Conservation (phyloP, 805 yeast species). For the Wickerhamomyces strasburgensis region DNA sequence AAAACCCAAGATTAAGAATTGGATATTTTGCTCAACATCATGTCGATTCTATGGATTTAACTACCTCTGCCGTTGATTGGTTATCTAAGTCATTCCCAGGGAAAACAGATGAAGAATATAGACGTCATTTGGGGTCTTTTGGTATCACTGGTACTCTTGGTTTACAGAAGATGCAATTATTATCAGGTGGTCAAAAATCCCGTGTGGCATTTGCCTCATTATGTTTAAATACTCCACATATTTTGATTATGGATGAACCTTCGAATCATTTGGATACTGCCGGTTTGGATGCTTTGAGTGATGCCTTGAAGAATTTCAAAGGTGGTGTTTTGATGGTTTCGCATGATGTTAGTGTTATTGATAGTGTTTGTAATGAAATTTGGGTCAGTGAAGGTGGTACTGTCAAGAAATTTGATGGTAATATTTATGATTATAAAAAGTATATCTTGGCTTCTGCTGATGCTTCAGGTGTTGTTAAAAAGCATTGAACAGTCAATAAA, state of each 20-base stretch:
- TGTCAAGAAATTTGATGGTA: constrained; percentile 74
- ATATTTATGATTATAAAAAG: constrained; percentile 83
- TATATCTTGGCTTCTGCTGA: constrained; percentile 77
- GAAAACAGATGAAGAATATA: constrained; percentile 90
- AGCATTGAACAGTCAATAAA: constrained; percentile 57
- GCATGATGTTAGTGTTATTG: constrained; percentile 91
- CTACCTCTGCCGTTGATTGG: constrained; percentile 87
- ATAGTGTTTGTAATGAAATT: constrained; percentile 84
- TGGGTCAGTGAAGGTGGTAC: constrained; percentile 91
- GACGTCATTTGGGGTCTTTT: constrained; percentile 94
- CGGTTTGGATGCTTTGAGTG: constrained; percentile 93
- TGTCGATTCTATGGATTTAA: constrained; percentile 93
- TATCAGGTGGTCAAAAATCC: constrained; percentile 98
- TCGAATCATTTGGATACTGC: constrained; percentile 97
- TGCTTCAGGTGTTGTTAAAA: constrained; percentile 84
- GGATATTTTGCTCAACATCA: constrained; percentile 99
- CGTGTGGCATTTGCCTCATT: constrained; percentile 97
- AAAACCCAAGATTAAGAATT: constrained; percentile 81
- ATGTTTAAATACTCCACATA: constrained; percentile 85
- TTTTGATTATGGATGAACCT: constrained; percentile 93
- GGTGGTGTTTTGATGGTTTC: constrained; percentile 98
- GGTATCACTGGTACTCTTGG: constrained; percentile 96
- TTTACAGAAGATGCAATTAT: constrained; percentile 78
- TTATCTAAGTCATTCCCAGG: constrained; percentile 88
- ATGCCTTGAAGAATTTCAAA: constrained; percentile 78